Base-by-base conservation (phyloP, 768 basidiomycete genomes). In the Termitomyces sp. region DNA sequence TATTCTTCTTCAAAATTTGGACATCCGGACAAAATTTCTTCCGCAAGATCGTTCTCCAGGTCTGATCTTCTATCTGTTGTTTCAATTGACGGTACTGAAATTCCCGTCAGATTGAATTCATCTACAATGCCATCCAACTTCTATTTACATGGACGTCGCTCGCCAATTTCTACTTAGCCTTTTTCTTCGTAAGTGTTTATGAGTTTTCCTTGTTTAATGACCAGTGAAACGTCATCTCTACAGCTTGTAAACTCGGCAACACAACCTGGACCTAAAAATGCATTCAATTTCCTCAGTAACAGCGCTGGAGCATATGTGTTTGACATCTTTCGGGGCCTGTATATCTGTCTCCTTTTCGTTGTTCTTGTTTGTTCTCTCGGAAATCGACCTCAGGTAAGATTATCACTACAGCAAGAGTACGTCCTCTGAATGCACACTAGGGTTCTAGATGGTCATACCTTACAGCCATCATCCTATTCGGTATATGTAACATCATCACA, bases 61-160 rank as follows among this genome's bases (percentile, higher is more conserved):
- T 85, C 76, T 69, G 64, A 28, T 33, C 42, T 0, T 56, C 29
- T 29, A 34, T 15, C 33, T n/a, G 8, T 29, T 55, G 20, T 36
- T 37, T 37, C 47, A 9, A 18, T 54, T 28, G 50, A 61, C 20
- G 20, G 15, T 41, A 34, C 28, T 36, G 41, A 44, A 20, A 39
- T 33, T n/a, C 13, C 13, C 5, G 15, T 28, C 34, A 91, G 80
- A 67, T 97, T 53, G 92, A 97, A 69, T 94, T 94, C 70, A 84
- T 94, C 63, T 98, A 97, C 75, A 96, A 96, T 64, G 85, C 87
- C 2, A 64, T 95, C 29, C 90, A 94, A 64, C 85, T 98, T 24
- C 42, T 97, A 55, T 97, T 98, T 72, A 90, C 94, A 15, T 98
- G 95, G 95, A 95, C 94, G 9, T 84, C 88, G 16, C 76, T 96